phyloP scores from a whole-genome alignment of 495 filamentous ascomycete species.

The Lindgomyces ingoldianus region DNA sequence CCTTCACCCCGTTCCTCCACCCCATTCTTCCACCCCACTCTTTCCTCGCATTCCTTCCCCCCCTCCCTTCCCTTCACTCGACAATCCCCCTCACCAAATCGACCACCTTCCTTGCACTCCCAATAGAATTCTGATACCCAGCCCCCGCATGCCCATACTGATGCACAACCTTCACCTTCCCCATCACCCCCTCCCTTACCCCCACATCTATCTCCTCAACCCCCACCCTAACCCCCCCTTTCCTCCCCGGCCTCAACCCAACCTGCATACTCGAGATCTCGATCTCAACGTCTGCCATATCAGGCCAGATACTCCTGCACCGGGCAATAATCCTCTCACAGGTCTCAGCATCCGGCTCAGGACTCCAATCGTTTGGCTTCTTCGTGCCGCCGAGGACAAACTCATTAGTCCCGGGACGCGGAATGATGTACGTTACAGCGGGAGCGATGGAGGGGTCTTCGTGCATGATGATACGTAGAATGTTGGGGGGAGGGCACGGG shows the following conservation, averaged over 20 bases:
- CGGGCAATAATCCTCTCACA: not conserved
- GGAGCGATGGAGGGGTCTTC: not conserved
- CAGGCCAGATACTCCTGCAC: slow-evolving; percentile 60
- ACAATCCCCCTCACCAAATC: slow-evolving; percentile 64
- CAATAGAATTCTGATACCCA: slow-evolving; percentile 84
- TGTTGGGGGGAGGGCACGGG: slow-evolving; percentile 39
- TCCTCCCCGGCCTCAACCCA: slow-evolving; percentile 75
- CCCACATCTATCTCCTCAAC: slow-evolving; percentile 64
- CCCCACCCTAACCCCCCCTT: slow-evolving; percentile 80
- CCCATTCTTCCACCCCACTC: too few relatives aligned
- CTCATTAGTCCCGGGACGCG: not conserved
- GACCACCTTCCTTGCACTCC: slow-evolving; percentile 70
- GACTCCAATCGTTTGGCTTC: not conserved
- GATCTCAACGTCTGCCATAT: slow-evolving; percentile 74
- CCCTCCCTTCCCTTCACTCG: not conserved
- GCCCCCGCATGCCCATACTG: slow-evolving; percentile 96
- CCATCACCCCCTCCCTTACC: slow-evolving; percentile 45
- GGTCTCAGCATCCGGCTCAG: not conserved
- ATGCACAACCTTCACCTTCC: slow-evolving; percentile 73
- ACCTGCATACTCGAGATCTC: slow-evolving; percentile 84
- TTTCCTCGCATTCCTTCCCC: too few relatives aligned
- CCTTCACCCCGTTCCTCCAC: too few relatives aligned
- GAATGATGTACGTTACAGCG: slow-evolving; percentile 10
- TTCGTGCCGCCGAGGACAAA: slow-evolving; percentile 12
- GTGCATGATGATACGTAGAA: not conserved